These are phyloP conservation scores for Cucumis hystrix DNA, from an alignment of 306 rosid species.

Conservation along the genomic window DNA sequence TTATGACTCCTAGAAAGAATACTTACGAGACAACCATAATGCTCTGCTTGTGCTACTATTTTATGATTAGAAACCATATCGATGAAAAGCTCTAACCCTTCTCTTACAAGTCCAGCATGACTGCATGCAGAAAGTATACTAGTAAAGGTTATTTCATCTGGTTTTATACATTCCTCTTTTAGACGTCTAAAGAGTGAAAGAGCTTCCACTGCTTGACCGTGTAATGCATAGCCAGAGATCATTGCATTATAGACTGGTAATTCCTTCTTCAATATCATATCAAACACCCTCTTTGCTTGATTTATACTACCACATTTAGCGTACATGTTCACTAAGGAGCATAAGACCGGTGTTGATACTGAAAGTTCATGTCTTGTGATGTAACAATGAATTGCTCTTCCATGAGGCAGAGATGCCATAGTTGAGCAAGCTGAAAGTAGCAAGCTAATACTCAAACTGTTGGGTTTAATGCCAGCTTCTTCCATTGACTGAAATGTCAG, in stretches of 20 bases:
- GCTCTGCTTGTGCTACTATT: slow-evolving; percentile 47
- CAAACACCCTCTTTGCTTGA: slow-evolving; percentile 38
- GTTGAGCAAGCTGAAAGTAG: slow-evolving; percentile 44
- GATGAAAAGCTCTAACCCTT: slow-evolving; percentile 47
- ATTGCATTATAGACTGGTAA: slow-evolving; percentile 52
- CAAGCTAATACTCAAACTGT: slow-evolving; percentile 32
- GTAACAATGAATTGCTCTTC: slow-evolving; percentile 68
- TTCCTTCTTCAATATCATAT: slow-evolving; percentile 29
- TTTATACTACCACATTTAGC: slow-evolving; percentile 63
- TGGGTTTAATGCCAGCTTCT: slow-evolving; percentile 45
- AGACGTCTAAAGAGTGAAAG: slow-evolving; percentile 31
- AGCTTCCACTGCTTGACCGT: slow-evolving; percentile 60
- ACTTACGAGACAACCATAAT: slow-evolving; percentile 51
- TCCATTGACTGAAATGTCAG: slow-evolving; percentile 42
- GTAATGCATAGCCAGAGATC: slow-evolving; percentile 61
- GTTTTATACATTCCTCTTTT: slow-evolving; percentile 27
- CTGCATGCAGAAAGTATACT: slow-evolving; percentile 53
- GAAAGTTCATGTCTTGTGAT: slow-evolving; percentile 26
- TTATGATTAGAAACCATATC: slow-evolving; percentile 46
- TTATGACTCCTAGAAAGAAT: slow-evolving; percentile 45
- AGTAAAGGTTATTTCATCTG: slow-evolving; percentile 55
- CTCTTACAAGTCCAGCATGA: slow-evolving; percentile 45
- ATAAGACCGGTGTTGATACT: slow-evolving; percentile 20
- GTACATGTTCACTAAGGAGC: slow-evolving; percentile 61
- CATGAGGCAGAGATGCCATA: slow-evolving; percentile 39